These are phyloP conservation scores for Pseudozyma pruni DNA, from an alignment of 1,284 basidiomycete species.

Conservation along the genomic window DNA sequence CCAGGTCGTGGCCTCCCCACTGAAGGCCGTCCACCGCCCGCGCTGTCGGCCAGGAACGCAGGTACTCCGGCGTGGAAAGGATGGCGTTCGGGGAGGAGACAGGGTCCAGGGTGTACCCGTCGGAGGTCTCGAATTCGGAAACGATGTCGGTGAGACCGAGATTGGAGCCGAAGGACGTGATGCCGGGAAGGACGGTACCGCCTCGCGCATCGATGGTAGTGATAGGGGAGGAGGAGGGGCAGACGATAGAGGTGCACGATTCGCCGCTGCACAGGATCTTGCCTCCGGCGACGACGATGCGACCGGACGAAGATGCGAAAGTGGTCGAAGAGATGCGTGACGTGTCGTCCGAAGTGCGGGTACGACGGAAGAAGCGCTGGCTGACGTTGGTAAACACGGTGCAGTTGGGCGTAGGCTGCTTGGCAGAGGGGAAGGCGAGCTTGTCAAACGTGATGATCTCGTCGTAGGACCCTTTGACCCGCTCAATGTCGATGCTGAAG, in stretches of 20 bases:
- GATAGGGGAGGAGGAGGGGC: constrained; percentile 1
- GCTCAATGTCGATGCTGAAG: constrained; percentile 45
- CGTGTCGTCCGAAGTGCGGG: too few species aligned
- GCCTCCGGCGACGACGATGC: constrained; percentile 43
- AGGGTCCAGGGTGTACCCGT: constrained; percentile 41
- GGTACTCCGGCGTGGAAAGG: constrained; percentile 11
- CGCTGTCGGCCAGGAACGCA: constrained; percentile 24
- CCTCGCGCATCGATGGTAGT: constrained; percentile 30
- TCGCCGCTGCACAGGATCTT: constrained; percentile 41
- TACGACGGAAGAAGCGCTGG: constrained; percentile 22
- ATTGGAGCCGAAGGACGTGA: constrained; percentile 52
- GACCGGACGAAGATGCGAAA: constrained; percentile 1
- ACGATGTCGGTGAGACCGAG: constrained; percentile 61
- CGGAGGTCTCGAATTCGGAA: constrained; percentile 46
- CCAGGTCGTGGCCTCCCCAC: constrained; percentile 57
- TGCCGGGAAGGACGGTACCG: constrained; percentile 48
- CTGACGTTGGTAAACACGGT: constrained; percentile 52
- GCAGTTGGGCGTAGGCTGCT: constrained; percentile 8
- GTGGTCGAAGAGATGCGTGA: constrained; percentile 2
- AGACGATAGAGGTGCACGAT: constrained; percentile 2
- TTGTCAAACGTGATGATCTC: constrained; percentile 46
- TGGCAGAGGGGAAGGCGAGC: constrained; percentile 50
- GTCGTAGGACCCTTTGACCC: constrained; percentile 32
- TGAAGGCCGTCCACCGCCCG: constrained; percentile 57
- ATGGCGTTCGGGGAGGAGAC: constrained; percentile 9